Evolutionary conservation across 495 filamentous ascomycete genomes (phyloP), one percentile per base, ranked within the genome.

Genomic region (Amphirosellinia nigrospora): DNA sequence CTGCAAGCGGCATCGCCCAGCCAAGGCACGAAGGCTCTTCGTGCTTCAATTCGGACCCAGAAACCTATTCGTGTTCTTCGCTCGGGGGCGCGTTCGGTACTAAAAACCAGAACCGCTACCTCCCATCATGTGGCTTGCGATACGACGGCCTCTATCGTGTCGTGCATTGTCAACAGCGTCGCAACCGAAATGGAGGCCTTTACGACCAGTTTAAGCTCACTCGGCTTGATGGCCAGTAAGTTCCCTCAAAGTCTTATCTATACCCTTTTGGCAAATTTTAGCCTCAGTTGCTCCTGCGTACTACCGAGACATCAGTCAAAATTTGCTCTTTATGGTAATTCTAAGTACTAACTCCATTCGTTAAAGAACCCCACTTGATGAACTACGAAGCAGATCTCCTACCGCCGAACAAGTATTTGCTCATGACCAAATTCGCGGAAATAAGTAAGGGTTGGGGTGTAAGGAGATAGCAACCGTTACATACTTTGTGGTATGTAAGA

Each of bases 61-160:
- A 67, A 61, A 6, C 79, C 85, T 0, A 82, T 89, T 0, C 80
- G 87, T 4, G 84, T 89, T 0, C 71, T 89, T 5, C 83, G 87
- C 3, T 70, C 0, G 70, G 76, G 3, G 71, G 72, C 13, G n/a
- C 63, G 13, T 13, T 26, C 11, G 13, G 23, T 5, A 34, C 59
- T 1, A 34, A 69, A 0, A 72, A 59, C 16, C 66, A 64, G 3
- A 71, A 73, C 11, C 41, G 13, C 0, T 80, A 72, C 64, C 72
- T 77, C 0, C 86, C 86, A 0, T 34, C 19, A 0, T 79, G 78
- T 1, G 86, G 86, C 0, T 75, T 87, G 3, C 73, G 86, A 0
- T 88, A 88, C 60, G 86, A 88, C 65, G 86, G 86, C 0, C 72
- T 88, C 4, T 88, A 88, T 64, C 73, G 68, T 3, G 85, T 89